Evolutionary conservation across 371 early-diverging fungal species (phyloP), one percentile per base, ranked within the genome.

Genomic region (Thermomucor indicae-seudaticae): DNA sequence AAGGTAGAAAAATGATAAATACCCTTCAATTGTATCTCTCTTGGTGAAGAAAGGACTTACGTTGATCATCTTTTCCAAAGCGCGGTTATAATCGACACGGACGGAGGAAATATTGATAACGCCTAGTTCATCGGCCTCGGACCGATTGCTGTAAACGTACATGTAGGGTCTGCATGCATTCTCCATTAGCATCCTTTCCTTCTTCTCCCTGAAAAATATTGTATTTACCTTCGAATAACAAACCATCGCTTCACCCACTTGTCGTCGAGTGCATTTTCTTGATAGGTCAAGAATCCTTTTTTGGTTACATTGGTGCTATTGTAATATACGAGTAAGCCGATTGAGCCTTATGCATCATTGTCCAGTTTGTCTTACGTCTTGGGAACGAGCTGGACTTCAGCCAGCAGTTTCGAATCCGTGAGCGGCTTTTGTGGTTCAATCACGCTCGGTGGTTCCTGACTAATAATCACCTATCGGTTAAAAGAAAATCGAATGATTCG

Each of bases 181-280:
- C 31, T 24, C 16, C 17, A 10, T 22, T 20, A 34, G 12, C 7
- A 28, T 44, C 20, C 7, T 14, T n/a, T 12, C 28, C 39, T 16
- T 31, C n/a, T 35, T 17, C 5, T 14, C 14, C 45, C 29, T 30
- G 12, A 22, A 23, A 50, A 5, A 20, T n/a, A n/a, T n/a, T n/a
- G n/a, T n/a, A 6, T 19, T 55, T 76, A 79, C 67, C 88, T 77
- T 35, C 91, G 85, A 44, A 95, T 78, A 30, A 92, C 91, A 67
- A 91, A 83, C 88, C 87, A 92, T 4, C 86, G 77, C 47, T 83
- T 81, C 2, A 78, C 68, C 95, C 95, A 95, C 20, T 59, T 55
- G 47, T 85, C 85, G 17, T 75, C 75, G 8, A 68, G 61, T 10
- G 77, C 67, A 47, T 78, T 65, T 40, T 88, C 79, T 27, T 83